Evolutionary conservation across 2,329 filamentous ascomycete species (phyloP).

Genomic region (Capronia coronata): DNA sequence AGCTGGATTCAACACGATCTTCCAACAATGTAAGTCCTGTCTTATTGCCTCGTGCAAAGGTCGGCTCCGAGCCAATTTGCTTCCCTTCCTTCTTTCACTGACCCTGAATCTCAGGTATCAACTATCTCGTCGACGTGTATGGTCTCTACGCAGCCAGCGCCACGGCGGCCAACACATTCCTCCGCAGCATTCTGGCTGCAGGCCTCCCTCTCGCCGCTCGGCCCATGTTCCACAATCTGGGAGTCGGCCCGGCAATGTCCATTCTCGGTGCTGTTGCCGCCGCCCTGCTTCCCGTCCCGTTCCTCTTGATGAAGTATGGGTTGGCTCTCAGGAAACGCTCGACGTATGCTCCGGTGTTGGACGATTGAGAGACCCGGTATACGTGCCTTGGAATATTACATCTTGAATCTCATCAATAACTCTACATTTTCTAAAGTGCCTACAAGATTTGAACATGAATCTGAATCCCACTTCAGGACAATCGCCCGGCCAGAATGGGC

Average conservation of each 20-base stretch:
- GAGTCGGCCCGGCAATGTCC: slow-evolving; percentile 39
- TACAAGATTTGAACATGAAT: too few relatives aligned
- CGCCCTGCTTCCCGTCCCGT: slow-evolving; percentile 40
- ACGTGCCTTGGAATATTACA: too few relatives aligned
- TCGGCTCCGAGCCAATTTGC: background rate
- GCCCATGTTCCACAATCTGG: slow-evolving; percentile 39
- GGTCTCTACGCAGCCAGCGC: slow-evolving; percentile 40
- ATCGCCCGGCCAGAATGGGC: too few relatives aligned
- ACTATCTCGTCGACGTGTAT: slow-evolving; percentile 42
- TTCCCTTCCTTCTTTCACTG: background rate
- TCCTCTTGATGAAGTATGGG: slow-evolving; percentile 42
- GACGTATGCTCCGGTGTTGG: slow-evolving; percentile 37
- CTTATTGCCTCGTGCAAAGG: too few relatives aligned
- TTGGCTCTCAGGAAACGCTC: slow-evolving; percentile 38
- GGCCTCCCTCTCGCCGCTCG: slow-evolving; percentile 35
- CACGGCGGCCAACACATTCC: slow-evolving; percentile 40
- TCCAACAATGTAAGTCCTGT: slow-evolving; percentile 28
- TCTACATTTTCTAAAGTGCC: too few relatives aligned
- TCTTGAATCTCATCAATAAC: too few relatives aligned
- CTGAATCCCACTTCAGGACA: too few relatives aligned
- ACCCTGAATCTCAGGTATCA: slow-evolving; percentile 35
- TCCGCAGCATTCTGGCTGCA: slow-evolving; percentile 36
- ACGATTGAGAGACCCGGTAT: slow-evolving; percentile 3
- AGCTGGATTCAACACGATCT: slow-evolving; percentile 33
- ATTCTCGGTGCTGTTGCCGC: slow-evolving; percentile 40